These are phyloP conservation scores for Trichosporon coremiiforme DNA, from an alignment of 1,284 basidiomycete genomes.

Conservation along the genomic window DNA sequence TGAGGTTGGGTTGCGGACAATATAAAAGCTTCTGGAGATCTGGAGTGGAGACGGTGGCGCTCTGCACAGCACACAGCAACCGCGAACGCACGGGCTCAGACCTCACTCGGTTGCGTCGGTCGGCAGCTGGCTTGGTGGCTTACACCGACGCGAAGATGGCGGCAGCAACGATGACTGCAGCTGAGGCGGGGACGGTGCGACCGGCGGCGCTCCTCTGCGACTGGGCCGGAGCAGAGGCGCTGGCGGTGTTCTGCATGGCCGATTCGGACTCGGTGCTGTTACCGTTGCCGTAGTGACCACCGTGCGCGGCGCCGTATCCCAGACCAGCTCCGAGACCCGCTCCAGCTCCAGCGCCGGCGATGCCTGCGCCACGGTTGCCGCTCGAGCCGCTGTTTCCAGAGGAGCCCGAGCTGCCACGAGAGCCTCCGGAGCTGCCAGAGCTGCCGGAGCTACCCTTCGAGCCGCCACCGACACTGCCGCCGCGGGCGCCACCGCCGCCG, in stretches of 20 bases:
- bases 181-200: no score
- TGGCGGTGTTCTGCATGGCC: not conserved
- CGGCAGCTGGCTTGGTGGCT: not conserved
- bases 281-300: not conserved
- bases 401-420: not conserved
- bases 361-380: not conserved
- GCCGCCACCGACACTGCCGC: conserved; percentile 5
- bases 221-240: not conserved
- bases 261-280: not conserved
- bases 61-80: no score
- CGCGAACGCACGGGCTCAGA: not conserved
- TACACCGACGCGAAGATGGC: not conserved
- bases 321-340: not conserved
- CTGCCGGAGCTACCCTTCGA: not conserved
- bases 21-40: not conserved
- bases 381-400: not conserved
- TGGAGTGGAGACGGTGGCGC: not conserved
- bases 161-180: not conserved
- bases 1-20: not conserved
- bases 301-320: not conserved
- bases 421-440: not conserved
- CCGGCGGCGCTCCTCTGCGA: not conserved
- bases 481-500: not conserved
- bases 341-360: not conserved
- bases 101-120: not conserved